A percentile compares a stretch with the other conserved stretches of the same genome.
phyloP scores from a whole-genome alignment of 805 yeast species.

The Ogataea naganishii region DNA sequence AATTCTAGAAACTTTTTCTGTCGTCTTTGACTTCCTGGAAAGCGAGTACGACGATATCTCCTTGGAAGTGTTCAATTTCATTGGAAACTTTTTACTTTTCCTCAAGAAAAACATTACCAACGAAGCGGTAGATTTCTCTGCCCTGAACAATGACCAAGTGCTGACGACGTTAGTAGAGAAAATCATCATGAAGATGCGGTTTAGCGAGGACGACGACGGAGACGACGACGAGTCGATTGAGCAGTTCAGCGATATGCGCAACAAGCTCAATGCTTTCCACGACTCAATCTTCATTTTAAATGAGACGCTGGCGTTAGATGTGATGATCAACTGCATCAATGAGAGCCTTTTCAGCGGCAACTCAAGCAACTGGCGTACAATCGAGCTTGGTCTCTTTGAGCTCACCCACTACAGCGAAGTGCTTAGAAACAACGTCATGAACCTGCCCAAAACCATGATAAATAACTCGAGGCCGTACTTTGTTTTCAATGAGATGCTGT shows the following conservation, averaged over 20 bases:
- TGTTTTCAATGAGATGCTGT: conserved; percentile 53
- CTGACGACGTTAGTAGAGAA: conserved; percentile 58
- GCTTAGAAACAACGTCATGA: conserved; percentile 68
- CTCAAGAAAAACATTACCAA: conserved; percentile 46
- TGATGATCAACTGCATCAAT: conserved; percentile 39
- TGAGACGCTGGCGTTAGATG: conserved; percentile 26
- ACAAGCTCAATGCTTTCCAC: conserved; percentile 68
- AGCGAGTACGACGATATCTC: conserved; percentile 89
- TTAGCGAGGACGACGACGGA: conserved; percentile 50
- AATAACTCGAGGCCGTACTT: conserved; percentile 56
- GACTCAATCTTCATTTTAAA: conserved; percentile 58
- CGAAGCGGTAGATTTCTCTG: conserved; percentile 22
- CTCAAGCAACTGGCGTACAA: conserved; percentile 58
- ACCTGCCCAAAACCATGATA: conserved; percentile 57
- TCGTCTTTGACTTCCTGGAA: conserved; percentile 57
- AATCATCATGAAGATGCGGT: conserved; percentile 69
- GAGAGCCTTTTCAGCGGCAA: conserved; percentile 21
- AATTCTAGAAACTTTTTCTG: conserved; percentile 61
- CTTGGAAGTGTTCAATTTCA: conserved; percentile 71
- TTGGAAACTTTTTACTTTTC: conserved; percentile 64
- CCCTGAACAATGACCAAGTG: conserved; percentile 33
- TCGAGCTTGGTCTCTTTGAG: conserved; percentile 84
- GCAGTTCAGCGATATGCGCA: conserved; percentile 74
- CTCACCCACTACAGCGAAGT: conserved; percentile 73
- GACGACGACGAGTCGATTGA: conserved; percentile 67